Evolutionary conservation across 768 basidiomycete genomes (phyloP).

Genomic region (Termitomyces sp.): DNA sequence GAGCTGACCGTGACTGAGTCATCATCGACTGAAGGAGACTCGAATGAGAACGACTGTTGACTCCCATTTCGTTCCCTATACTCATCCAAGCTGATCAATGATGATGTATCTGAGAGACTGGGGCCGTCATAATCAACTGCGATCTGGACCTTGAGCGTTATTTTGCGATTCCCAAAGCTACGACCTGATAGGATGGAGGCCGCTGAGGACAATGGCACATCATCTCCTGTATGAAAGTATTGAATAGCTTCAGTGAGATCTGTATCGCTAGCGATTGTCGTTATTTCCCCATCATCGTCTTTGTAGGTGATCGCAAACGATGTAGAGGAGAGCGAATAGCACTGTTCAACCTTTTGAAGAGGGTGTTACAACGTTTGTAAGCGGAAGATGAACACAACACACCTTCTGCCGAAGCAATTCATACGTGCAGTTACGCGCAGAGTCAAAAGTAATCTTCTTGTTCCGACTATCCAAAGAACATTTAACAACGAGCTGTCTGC

Average conservation of each 20-base stretch:
- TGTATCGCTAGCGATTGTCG: constrained; percentile 56
- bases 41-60: constrained; percentile 47
- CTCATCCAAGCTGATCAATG: constrained; percentile 74
- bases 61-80: constrained; percentile 56
- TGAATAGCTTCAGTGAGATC: constrained; percentile 84
- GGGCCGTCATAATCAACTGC: constrained; percentile 88
- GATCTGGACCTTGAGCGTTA: constrained; percentile 73
- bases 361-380: neutral
- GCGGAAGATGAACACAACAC: constrained; percentile 16
- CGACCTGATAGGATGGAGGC: constrained; percentile 70
- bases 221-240: constrained; percentile 82
- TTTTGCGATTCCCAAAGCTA: constrained; percentile 62
- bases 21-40: constrained; percentile 47
- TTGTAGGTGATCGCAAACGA: constrained; percentile 75
- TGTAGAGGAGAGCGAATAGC: constrained; percentile 67
- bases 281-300: constrained; percentile 83
- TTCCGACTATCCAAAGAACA: constrained; percentile 71
- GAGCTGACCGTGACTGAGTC: constrained; percentile 76
- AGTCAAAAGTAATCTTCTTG: constrained; percentile 75
- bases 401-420: constrained; percentile 72
- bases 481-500: constrained; percentile 77
- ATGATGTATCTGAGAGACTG: constrained; percentile 84
- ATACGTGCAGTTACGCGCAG: constrained; percentile 75
- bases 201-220: constrained; percentile 62
- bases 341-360: constrained; percentile 67